Evolutionary conservation across 2,329 filamentous ascomycete species (phyloP), one percentile per base, ranked within the genome.

Genomic region (Escovopsis sp.): DNA sequence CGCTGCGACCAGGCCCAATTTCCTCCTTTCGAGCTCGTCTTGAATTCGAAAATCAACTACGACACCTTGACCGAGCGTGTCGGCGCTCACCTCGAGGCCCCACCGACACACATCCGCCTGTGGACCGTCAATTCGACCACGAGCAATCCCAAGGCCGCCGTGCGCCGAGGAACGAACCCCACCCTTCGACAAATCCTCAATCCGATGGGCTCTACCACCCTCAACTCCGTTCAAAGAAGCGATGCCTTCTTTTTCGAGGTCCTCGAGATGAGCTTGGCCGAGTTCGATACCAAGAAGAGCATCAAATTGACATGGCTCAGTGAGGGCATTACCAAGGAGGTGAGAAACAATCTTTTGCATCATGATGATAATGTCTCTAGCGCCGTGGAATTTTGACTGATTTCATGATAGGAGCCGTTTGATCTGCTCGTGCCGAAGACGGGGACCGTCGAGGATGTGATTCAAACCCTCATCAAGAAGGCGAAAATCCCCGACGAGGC

Each of bases 231-330:
- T 30, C 83, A 87, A 55, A 74, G 80, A 43, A 65, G 73, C 18
- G 89, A 96, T 60, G 77, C 82, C 1, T 69, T 98, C 41, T 96
- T 81, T 60, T 98, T 88, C 56, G 91, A 98, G 59, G 77, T 96
- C 26, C 67, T 98, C 35, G 91, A 98, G 48, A 94, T 95, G 69
- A 94, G 86, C 54, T 65, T 98, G 38, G 83, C 85, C 23, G 93
- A 98, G 60, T 71, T 94, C 36, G 91, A 98, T 56, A 91, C 85
- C 44, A 91, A 94, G 68, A 95, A 93, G 67, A 77, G 69, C 44
- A 67, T 96, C 48, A 89, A 85, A 59, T 65, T 98, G 39, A 84
- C 72, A 1, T 89, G 83, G 77, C 68, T 98, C 38, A 83, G 81
- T 35, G 91, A 98, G 48, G 91, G 91, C 36, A 82, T 96, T 48